Evolutionary conservation across 495 filamentous ascomycete species (phyloP).

Genomic region (Xylaria castorea): DNA sequence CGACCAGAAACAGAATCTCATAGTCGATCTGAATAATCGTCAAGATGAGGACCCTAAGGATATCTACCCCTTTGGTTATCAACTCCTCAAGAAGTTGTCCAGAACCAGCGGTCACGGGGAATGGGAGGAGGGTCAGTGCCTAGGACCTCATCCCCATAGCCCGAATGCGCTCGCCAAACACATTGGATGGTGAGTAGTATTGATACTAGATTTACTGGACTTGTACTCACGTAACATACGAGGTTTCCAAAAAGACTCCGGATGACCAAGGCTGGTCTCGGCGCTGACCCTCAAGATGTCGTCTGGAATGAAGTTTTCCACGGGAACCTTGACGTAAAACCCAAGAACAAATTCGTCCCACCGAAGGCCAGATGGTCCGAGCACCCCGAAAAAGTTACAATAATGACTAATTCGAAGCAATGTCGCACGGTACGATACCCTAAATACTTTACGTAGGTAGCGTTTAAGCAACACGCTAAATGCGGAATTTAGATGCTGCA

Average conservation of each 20-base stretch:
- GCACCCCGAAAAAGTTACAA: conserved; percentile 5
- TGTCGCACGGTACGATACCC: neutral
- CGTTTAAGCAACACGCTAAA: neutral
- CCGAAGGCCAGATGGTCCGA: conserved; percentile 21
- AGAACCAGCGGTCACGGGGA: neutral
- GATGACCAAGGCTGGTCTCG: conserved; percentile 22
- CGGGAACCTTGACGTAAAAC: conserved; percentile 2
- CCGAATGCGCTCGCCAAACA: conserved; percentile 10
- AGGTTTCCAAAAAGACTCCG: conserved; percentile 12
- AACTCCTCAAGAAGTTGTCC: conserved; percentile 21
- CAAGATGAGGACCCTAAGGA: neutral
- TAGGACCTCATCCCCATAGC: conserved; percentile 14
- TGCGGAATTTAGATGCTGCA: neutral
- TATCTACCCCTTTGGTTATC: conserved; percentile 11
- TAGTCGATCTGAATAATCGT: neutral
- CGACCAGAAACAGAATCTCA: neutral
- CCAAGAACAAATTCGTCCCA: neutral
- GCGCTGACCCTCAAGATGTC: conserved; percentile 21
- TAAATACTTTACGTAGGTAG: neutral
- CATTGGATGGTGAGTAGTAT: conserved; percentile 19
- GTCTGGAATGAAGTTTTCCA: conserved; percentile 21
- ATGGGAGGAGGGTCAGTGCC: conserved; percentile 9
- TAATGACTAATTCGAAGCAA: neutral
- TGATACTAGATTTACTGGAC: neutral
- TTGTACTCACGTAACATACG: neutral